These are phyloP conservation scores for Isabelozyma gotoi DNA, from an alignment of 805 yeast genomes.

Conservation along the genomic window DNA sequence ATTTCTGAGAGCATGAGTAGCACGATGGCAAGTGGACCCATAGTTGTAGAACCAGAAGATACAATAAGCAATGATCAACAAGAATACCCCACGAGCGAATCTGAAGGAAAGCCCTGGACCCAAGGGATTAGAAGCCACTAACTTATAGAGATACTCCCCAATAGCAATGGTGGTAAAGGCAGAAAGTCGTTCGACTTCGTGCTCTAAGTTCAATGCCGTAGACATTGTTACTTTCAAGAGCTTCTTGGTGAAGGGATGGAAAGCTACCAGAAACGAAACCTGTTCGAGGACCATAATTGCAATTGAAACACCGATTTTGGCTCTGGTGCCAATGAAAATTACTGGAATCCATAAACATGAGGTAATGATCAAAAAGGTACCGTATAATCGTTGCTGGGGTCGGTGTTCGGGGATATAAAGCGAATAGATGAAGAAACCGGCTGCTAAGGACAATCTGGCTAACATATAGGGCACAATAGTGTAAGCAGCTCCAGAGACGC, in stretches of 20 bases:
- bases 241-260: slow-evolving; percentile 49
- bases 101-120: slow-evolving; percentile 44
- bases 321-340: slow-evolving; percentile 46
- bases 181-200: slow-evolving; percentile 60
- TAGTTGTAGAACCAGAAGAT: slow-evolving; percentile 55
- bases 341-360: slow-evolving; percentile 51
- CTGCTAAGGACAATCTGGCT: slow-evolving; percentile 41
- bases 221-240: slow-evolving; percentile 44
- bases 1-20: slow-evolving; percentile 56
- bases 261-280: slow-evolving; percentile 29
- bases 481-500: slow-evolving; percentile 37
- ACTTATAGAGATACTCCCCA: slow-evolving; percentile 59
- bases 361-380: slow-evolving; percentile 28
- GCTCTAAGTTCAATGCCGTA: slow-evolving; percentile 65
- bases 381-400: slow-evolving; percentile 47
- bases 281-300: slow-evolving; percentile 44
- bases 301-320: slow-evolving; percentile 46
- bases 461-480: slow-evolving; percentile 50
- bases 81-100: slow-evolving; percentile 49
- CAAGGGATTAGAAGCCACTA: slow-evolving; percentile 50
- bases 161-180: slow-evolving; percentile 63
- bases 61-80: slow-evolving; percentile 47
- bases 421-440: slow-evolving; percentile 38
- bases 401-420: slow-evolving; percentile 49
- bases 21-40: slow-evolving; percentile 49